A percentile compares a stretch with the other conserved stretches of the same genome.
Evolutionary conservation across 2,329 filamentous ascomycete species (phyloP).

Genomic region (Pyrenophora tritici-repentis): DNA sequence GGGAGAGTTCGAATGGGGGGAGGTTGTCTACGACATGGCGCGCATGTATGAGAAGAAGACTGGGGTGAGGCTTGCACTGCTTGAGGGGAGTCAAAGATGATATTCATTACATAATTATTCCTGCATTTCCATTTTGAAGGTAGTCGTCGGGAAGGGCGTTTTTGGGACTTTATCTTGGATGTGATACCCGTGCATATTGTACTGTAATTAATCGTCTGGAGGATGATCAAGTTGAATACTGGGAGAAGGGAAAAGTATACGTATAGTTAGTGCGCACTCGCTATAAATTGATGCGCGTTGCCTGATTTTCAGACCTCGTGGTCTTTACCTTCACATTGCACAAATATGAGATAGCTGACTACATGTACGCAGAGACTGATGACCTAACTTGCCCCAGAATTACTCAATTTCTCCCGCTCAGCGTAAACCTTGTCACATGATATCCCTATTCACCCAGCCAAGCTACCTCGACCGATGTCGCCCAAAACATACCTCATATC

Average conservation of each 20-base stretch:
- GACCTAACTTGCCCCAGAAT: no score
- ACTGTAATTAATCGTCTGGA: not conserved
- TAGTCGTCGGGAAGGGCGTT: not conserved
- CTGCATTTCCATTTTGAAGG: conserved; percentile 11
- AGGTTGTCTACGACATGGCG: conserved; percentile 55
- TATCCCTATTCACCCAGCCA: no score
- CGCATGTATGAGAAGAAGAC: conserved; percentile 31
- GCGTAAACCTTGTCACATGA: no score
- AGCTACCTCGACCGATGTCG: no score
- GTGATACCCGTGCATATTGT: conserved; percentile 26
- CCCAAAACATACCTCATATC: no score
- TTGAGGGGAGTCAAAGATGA: conserved; percentile 13
- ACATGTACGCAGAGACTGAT: no score
- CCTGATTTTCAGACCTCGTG: no score
- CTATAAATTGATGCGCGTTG: no score
- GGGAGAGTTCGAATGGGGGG: conserved; percentile 72
- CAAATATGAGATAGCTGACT: no score
- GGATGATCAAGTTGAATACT: not conserved
- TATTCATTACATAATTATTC: conserved; percentile 2
- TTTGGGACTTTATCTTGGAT: conserved; percentile 7
- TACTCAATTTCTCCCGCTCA: no score
- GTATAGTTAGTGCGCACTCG: no score
- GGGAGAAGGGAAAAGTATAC: not conserved
- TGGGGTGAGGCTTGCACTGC: conserved; percentile 22
- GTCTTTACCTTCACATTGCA: no score